phyloP scores from a whole-genome alignment of 176 grass and related monocot species.

The Oryza glumipatula region DNA sequence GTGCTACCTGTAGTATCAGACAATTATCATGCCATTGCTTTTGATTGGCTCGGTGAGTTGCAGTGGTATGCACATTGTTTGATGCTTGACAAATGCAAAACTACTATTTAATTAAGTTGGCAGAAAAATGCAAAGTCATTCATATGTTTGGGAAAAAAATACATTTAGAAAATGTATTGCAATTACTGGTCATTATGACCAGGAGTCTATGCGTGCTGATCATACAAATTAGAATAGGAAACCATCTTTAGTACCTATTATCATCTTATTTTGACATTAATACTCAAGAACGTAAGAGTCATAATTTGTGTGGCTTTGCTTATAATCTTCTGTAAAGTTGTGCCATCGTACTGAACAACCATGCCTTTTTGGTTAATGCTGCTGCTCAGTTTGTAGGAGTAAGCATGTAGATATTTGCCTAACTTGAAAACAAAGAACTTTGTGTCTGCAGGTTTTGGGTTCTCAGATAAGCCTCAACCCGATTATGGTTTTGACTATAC shows the following conservation, averaged over 20 bases:
- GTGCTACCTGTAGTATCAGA: conserved; percentile 85
- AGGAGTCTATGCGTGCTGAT: neutral
- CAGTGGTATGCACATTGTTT: conserved; percentile 22
- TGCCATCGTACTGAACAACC: neutral
- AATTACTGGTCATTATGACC: conserved; percentile 8
- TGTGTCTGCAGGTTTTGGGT: conserved; percentile 87
- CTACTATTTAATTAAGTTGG: neutral
- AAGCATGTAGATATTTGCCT: conserved; percentile 23
- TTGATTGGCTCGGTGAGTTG: conserved; percentile 96
- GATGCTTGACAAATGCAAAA: conserved; percentile 19
- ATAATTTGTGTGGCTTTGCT: neutral
- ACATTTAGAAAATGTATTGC: neutral
- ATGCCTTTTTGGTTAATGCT: neutral
- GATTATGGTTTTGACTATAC: conserved; percentile 99
- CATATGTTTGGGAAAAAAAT: neutral
- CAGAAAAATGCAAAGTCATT: neutral
- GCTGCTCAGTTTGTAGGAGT: neutral
- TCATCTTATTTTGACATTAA: neutral
- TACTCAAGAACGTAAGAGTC: neutral
- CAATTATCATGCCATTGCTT: conserved; percentile 79
- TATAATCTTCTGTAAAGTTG: neutral
- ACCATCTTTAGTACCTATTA: neutral
- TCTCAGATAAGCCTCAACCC: conserved; percentile 98
- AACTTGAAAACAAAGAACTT: conserved; percentile 9
- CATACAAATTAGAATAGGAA: neutral